Evolutionary conservation across 805 yeast species (phyloP).

Genomic region (Metschnikowia continentalis): DNA sequence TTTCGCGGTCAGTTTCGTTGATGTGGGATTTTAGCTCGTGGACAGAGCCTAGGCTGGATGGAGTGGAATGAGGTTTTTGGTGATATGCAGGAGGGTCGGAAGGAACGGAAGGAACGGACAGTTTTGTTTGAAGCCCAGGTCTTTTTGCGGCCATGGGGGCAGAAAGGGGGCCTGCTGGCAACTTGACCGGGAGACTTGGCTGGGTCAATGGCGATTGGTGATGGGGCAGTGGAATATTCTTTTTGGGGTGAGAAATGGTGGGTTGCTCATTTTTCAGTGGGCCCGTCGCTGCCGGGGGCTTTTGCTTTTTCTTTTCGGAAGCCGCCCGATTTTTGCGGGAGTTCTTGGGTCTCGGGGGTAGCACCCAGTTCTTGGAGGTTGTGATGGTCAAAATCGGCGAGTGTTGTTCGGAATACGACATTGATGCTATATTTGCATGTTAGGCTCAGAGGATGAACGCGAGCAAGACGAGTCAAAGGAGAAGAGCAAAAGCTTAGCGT

Average conservation of each 20-base stretch:
- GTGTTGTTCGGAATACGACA: constrained; percentile 11
- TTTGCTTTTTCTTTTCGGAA: constrained; percentile 24
- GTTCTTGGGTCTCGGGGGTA: constrained; percentile 20
- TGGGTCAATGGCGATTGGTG: background rate
- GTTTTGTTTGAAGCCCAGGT: background rate
- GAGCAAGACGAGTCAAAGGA: background rate
- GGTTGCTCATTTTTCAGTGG: background rate
- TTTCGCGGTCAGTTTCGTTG: constrained; percentile 28
- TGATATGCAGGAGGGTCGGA: background rate
- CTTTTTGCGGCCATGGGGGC: background rate
- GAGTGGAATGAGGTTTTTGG: background rate
- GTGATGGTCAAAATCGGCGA: constrained; percentile 18
- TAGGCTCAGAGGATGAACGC: constrained; percentile 3
- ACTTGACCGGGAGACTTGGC: background rate
- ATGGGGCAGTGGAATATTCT: background rate
- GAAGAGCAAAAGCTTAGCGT: background rate
- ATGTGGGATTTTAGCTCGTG: constrained; percentile 15
- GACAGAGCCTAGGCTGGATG: constrained; percentile 6
- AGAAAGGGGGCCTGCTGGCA: background rate
- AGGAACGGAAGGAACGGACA: background rate
- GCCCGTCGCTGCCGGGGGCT: background rate
- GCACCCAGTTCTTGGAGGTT: constrained; percentile 20
- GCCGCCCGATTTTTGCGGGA: constrained; percentile 15
- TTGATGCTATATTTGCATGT: constrained; percentile 11
- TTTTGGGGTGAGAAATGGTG: background rate